Base-by-base conservation (phyloP, 2,329 filamentous ascomycete genomes). In the Beauveria varroae region DNA sequence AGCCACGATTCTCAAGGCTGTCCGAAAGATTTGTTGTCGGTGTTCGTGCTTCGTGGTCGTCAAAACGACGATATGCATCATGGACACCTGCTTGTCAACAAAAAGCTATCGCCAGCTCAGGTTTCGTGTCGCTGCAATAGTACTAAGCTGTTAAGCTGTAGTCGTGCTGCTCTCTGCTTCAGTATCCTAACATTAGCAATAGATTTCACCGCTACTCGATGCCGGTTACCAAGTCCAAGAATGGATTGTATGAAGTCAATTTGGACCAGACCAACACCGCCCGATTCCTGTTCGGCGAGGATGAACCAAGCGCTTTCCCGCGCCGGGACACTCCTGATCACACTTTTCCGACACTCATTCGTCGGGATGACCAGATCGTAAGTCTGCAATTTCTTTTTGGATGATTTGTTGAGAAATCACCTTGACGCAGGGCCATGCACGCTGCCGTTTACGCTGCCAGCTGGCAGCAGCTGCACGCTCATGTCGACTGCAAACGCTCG, bases 171-270 rank as follows among this genome's bases (percentile, higher is more conserved):
- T n/a, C 18, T n/a, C 22, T 41, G 16, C 16, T 20, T 12, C 50
- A 28, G 37, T 44, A 26, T 54, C 8, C 49, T 60, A 44, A 54
- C 46, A n/a, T 54, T 65, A 63, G 68, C 63, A 64, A 67, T 68
- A 96, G 91, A 67, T 81, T 88, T 63, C 96, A 96, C 73, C 89
- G 93, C 65, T 96, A 96, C 75, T 97, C 93, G 5, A 93, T 97
- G 89, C 93, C 93, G 37, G 89, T 93, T 57, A 91, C 89, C 53
- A 83, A 83, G 63, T 85, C 86, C 66, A 84, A 88, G 66, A 86
- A 81, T 66, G 84, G 87, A 64, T 76, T 86, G 68, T 86, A 88
- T 70, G 86, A 87, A 66, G 81, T 86, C 67, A 83, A 84, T 44
- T 78, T 96, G 62, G 92, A 95, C 64, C 88, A 90, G 67, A 91